These are phyloP conservation scores for Ophiosphaerella narmari DNA, from an alignment of 2,329 filamentous ascomycete genomes.

Conservation along the genomic window DNA sequence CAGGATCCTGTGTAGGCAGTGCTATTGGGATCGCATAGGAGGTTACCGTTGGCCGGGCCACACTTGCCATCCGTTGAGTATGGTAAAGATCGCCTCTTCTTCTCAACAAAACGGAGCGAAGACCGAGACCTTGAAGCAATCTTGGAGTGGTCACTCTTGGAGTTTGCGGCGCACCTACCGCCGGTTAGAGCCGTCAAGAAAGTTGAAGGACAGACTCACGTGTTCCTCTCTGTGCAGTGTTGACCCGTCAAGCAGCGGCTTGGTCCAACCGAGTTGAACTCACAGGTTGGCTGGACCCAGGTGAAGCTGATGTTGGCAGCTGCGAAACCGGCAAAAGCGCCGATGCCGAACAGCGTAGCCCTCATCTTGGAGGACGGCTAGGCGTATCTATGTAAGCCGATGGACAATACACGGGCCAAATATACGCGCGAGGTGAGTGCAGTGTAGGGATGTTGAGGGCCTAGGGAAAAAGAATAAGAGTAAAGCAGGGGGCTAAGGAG, in stretches of 20 bases:
- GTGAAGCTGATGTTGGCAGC: conserved; percentile 56
- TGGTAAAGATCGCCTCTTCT: conserved; percentile 38
- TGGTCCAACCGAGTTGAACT: conserved; percentile 24
- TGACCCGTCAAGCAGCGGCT: conserved; percentile 46
- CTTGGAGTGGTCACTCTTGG: conserved; percentile 31
- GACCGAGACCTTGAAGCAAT: conserved; percentile 20
- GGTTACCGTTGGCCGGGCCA: conserved; percentile 45
- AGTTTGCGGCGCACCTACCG: conserved; percentile 24
- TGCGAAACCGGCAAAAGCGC: conserved; percentile 42
- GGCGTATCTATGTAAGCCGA: background rate
- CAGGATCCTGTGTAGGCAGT: conserved; percentile 52
- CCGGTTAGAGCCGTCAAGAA: background rate
- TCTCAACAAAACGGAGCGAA: conserved; percentile 27
- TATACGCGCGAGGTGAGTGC: background rate
- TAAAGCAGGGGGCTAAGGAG: too few relatives aligned
- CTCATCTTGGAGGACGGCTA: conserved; percentile 28
- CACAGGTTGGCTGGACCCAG: conserved; percentile 53
- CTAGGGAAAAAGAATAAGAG: background rate
- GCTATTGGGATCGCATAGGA: conserved; percentile 52
- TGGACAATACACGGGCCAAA: background rate
- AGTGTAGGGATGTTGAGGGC: conserved; percentile 1
- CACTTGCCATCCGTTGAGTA: conserved; percentile 49
- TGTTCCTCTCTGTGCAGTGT: conserved; percentile 41
- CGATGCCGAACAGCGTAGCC: conserved; percentile 32
- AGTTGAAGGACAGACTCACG: conserved; percentile 25